Conservation (phyloP, 495 filamentous ascomycete species). For the Annulohypoxylon bovei region DNA sequence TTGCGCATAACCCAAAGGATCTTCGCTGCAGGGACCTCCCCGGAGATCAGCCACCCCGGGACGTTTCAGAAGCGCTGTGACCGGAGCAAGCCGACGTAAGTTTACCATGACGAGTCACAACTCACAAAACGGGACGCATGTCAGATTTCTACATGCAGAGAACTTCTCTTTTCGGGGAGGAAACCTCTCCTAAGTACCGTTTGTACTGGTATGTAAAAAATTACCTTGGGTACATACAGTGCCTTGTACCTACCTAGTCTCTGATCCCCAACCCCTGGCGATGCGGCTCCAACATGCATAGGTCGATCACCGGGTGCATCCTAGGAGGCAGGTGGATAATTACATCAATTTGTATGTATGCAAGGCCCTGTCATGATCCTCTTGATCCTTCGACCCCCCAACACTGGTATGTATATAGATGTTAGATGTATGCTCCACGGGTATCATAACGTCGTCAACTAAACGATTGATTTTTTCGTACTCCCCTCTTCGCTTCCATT, state of each 20-base stretch:
- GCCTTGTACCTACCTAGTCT: not conserved
- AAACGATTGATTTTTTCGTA: conserved; percentile 22
- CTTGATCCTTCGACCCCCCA: conserved; percentile 14
- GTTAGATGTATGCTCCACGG: conserved; percentile 3
- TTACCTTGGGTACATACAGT: not conserved
- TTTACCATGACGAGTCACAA: conserved; percentile 19
- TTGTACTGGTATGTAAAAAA: not conserved
- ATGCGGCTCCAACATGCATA: conserved; percentile 20
- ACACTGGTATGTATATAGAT: not conserved
- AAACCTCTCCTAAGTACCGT: not conserved
- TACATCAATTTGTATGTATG: not conserved
- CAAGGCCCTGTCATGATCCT: not conserved
- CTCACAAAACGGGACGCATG: not conserved
- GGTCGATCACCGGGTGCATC: not conserved
- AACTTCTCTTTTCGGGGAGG: conserved; percentile 12
- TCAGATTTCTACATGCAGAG: not conserved
- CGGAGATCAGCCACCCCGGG: not conserved
- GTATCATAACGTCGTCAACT: conserved; percentile 39
- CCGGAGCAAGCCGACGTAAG: not conserved
- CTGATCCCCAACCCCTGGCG: not conserved
- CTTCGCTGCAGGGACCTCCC: conserved; percentile 1
- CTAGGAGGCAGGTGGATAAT: not conserved
- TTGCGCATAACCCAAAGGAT: not conserved
- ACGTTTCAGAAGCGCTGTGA: conserved; percentile 17
- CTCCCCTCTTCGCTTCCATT: not conserved